phyloP scores from a whole-genome alignment of 352 stramenopile genomes.

The Bremia lactucae region DNA sequence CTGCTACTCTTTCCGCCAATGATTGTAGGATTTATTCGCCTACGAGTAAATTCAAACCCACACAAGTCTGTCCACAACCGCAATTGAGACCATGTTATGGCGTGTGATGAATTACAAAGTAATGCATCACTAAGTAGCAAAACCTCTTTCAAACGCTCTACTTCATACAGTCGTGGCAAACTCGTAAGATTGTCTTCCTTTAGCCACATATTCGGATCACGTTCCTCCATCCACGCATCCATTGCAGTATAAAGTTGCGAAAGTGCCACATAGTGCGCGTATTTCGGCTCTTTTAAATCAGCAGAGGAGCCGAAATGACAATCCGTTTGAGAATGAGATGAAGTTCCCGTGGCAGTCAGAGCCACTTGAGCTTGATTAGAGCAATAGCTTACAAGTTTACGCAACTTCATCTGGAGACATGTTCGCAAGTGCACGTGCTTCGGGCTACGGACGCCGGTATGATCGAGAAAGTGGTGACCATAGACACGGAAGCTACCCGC shows the following conservation, averaged over 20 bases:
- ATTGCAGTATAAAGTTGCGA: slow-evolving; percentile 73
- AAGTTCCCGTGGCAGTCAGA: slow-evolving; percentile 25
- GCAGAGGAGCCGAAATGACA: slow-evolving; percentile 1
- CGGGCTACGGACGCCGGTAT: slow-evolving; percentile 15
- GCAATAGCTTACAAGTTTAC: slow-evolving; percentile 45
- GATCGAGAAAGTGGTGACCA: slow-evolving; percentile 53
- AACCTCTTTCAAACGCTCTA: slow-evolving; percentile 54
- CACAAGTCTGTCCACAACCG: slow-evolving; percentile 58
- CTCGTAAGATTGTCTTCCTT: slow-evolving; percentile 59
- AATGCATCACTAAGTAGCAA: slow-evolving; percentile 55
- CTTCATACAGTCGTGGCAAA: slow-evolving; percentile 67
- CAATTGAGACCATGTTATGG: slow-evolving; percentile 44
- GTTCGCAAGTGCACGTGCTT: slow-evolving; percentile 40
- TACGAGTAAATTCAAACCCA: slow-evolving; percentile 52
- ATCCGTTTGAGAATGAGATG: slow-evolving; percentile 2
- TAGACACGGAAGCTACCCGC: slow-evolving; percentile 37
- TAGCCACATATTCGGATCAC: slow-evolving; percentile 67
- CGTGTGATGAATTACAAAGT: slow-evolving; percentile 22
- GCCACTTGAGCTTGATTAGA: slow-evolving; percentile 55
- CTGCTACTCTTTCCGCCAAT: slow-evolving; percentile 1
- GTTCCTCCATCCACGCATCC: slow-evolving; percentile 80
- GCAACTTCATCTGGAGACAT: slow-evolving; percentile 43
- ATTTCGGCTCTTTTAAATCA: slow-evolving; percentile 38
- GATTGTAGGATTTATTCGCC: slow-evolving; percentile 10
- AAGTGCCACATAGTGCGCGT: slow-evolving; percentile 41